Base-by-base conservation (phyloP, 768 basidiomycete species). In the Termitomyces sp. region DNA sequence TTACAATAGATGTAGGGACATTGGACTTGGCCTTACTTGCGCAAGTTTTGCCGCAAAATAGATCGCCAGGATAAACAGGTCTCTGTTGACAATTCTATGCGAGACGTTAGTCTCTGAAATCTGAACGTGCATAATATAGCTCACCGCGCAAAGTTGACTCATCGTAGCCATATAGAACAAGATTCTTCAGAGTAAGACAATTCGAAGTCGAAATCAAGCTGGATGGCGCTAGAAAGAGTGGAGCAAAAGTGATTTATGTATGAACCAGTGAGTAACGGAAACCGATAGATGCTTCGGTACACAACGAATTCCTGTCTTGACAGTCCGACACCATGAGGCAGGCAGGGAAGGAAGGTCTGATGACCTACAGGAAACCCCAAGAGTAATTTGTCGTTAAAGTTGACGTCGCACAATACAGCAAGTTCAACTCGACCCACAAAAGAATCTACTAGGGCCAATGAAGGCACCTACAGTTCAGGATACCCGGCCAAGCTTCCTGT, bases 151-250 rank as follows among this genome's bases (percentile, higher is more conserved):
- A 37, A 54, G 54, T 21, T 35, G 48, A 5, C 19, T 23, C 32
- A 37, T n/a, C n/a, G 32, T 21, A 3, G 4, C 31, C 60, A 38
- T 61, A 64, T 25, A 67, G 66, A 51, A 29, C 27, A 31, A n/a
- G 10, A n/a, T 17, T 47, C 2, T 34, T 32, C 29, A 32, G 19
- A 47, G 25, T 45, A 27, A 25, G 44, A 16, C 17, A 3, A 16
- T 27, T 16, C 16, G 27, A n/a, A 12, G 44, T 16, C 6, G 25
- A 25, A 42, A 44, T 3, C 14, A 16, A 45, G 27, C 44, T 17
- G 25, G 14, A 45, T 17, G 44, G 14, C 42, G 35, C 42, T 23
- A 23, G 12, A 9, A 45, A 29, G 23, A 43, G 23, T 43, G 5
- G 14, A 25, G 14, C 14, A 17, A 12, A 14, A 45, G 16, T 9